Evolutionary conservation across 257 asterid species (phyloP), one percentile per base, ranked within the genome.

Genomic region (Voacanga thouarsii): DNA sequence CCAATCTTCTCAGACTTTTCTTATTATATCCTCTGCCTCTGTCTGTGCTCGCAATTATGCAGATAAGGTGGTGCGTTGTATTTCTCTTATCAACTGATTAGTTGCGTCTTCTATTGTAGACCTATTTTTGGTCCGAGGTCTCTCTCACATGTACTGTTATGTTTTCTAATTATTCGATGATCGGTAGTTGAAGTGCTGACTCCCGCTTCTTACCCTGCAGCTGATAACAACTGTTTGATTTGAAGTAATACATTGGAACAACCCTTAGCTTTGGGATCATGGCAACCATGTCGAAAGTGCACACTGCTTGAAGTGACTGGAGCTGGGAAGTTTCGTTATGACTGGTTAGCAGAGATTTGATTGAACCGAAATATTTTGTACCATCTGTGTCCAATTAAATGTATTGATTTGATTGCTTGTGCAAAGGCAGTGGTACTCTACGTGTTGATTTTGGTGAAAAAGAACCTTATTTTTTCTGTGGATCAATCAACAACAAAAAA

Each of bases 401-500:
- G 82, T 64, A 64, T 51, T 53, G 30, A 30, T 59, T 68, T 57
- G 73, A 74, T 60, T 72, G 39, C n/a, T 74, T 41, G 75, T 41
- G 76, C 61, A 10, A 66, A 41, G 70, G 50, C 59, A 8, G 68
- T 53, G 43, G n/a, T n/a, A n/a, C 28, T 21, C 16, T n/a, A 47
- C 28, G 59, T 50, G 71, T 79, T 33, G 71, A 39, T 79, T 37
- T 65, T 64, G 82, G 74, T 49, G 67, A 71, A 41, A 76, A 71
- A 78, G 51, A 14, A 74, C 39, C 65, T 51, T 64, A 5, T 12
- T n/a, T 37, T 72, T 61, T 1, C n/a, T 72, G 63, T 74, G 60
- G 74, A 50, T 51, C 64, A 12, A 16, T 28, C 11, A 21, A 65
- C 24, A n/a, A n/a, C n/a, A n/a, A n/a, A n/a, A n/a, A n/a, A n/a